phyloP scores from a whole-genome alignment of 768 basidiomycete genomes.

The Hygrophoropsis aurantiaca region DNA sequence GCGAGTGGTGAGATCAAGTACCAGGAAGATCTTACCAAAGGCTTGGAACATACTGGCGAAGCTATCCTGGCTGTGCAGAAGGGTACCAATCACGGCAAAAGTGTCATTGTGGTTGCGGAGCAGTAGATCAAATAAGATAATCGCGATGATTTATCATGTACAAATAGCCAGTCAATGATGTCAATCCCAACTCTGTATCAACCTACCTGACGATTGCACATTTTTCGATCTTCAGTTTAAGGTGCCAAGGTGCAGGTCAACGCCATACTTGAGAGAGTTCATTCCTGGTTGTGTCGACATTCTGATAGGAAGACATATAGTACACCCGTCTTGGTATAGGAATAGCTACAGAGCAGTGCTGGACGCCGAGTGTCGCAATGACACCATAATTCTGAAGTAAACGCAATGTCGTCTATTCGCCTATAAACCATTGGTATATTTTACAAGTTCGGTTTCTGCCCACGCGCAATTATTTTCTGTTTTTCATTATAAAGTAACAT shows the following conservation, averaged over 20 bases:
- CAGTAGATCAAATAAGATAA: too few relatives aligned
- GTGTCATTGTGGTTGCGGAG: slow-evolving; percentile 10
- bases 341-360: slow-evolving; percentile 2
- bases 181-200: too few relatives aligned
- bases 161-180: too few relatives aligned
- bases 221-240: too few relatives aligned
- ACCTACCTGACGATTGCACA: too few relatives aligned
- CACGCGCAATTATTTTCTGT: background rate
- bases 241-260: too few relatives aligned
- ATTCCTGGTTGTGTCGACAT: too few relatives aligned
- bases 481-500: background rate
- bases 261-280: too few relatives aligned
- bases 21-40: slow-evolving; percentile 43
- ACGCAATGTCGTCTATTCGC: background rate
- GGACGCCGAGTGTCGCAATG: background rate
- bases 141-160: too few relatives aligned
- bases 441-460: background rate
- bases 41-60: slow-evolving; percentile 42
- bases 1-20: slow-evolving; percentile 48
- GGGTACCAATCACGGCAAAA: slow-evolving; percentile 36
- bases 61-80: slow-evolving; percentile 35
- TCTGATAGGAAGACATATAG: too few relatives aligned
- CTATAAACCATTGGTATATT: background rate
- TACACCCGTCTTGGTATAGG: too few relatives aligned
- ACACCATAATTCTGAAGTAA: background rate